Conservation (phyloP, 148 eudicot genomes). For the Chenopodium formosanum region DNA sequence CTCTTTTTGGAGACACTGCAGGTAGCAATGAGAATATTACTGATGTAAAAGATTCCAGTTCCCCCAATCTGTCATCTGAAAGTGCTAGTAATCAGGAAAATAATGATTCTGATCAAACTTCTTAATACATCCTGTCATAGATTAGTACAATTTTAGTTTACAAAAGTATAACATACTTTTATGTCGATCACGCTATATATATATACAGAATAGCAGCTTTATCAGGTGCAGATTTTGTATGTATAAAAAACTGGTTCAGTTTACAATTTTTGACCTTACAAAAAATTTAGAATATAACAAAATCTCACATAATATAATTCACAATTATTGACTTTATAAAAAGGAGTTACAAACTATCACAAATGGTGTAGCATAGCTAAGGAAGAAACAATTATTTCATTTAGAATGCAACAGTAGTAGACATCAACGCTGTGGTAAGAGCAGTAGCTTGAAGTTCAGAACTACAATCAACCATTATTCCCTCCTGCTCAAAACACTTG, state of each 20-base stretch:
- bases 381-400: background rate
- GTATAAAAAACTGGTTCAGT: slow-evolving; percentile 17
- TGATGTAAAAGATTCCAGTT: slow-evolving; percentile 28
- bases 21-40: slow-evolving; percentile 24
- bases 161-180: slow-evolving; percentile 1
- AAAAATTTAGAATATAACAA: too few species aligned
- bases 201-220: slow-evolving; percentile 3
- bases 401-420: background rate
- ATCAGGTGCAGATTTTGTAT: slow-evolving; percentile 1
- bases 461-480: background rate
- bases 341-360: too few species aligned
- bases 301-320: too few species aligned
- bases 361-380: too few species aligned
- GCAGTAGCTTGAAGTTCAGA: background rate
- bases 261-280: background rate
- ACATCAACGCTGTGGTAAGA: background rate
- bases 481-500: slow-evolving; percentile 17
- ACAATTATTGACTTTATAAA: too few species aligned
- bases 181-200: slow-evolving; percentile 23
- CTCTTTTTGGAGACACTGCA: slow-evolving; percentile 48
- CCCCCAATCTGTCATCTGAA: slow-evolving; percentile 32
- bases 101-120: slow-evolving; percentile 46
- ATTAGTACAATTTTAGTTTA: background rate
- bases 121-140: slow-evolving; percentile 23
- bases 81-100: slow-evolving; percentile 29